phyloP scores from a whole-genome alignment of 495 filamentous ascomycete genomes.

The Chaetomium tenue region DNA sequence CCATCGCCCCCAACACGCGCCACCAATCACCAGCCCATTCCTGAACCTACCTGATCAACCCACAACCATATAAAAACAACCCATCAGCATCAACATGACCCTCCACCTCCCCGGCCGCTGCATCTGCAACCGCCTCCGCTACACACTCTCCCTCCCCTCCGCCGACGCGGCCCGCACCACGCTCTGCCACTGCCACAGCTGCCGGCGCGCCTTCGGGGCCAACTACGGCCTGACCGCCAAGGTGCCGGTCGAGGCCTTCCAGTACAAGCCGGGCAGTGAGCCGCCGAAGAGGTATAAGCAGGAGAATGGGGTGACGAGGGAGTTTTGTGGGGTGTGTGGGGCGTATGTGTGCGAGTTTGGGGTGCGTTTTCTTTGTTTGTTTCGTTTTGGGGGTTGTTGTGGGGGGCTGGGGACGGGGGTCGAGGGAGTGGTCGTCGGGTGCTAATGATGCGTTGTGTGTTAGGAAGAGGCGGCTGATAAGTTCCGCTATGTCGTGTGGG shows the following conservation, averaged over 20 bases:
- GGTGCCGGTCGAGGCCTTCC: conserved; percentile 35
- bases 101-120: conserved; percentile 28
- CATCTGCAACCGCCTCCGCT: conserved; percentile 27
- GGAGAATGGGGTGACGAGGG: conserved; percentile 42
- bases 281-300: conserved; percentile 29
- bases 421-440: no score
- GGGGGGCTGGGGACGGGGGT: neutral
- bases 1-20: no score
- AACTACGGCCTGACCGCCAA: conserved; percentile 66
- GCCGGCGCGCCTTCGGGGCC: conserved; percentile 62
- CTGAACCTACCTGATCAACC: neutral
- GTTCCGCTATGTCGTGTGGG: conserved; percentile 63
- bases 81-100: neutral
- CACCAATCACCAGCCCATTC: no score
- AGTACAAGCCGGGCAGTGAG: conserved; percentile 22
- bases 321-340: conserved; percentile 64
- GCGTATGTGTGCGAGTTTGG: conserved; percentile 64
- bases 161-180: conserved; percentile 55
- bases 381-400: neutral
- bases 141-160: conserved; percentile 25
- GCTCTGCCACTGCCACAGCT: conserved; percentile 64
- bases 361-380: conserved; percentile 38
- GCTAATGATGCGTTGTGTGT: neutral
- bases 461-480: conserved; percentile 55
- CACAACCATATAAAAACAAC: neutral